Evolutionary conservation across 148 eudicot species (phyloP).

Genomic region (Fagopyrum esculentum): DNA sequence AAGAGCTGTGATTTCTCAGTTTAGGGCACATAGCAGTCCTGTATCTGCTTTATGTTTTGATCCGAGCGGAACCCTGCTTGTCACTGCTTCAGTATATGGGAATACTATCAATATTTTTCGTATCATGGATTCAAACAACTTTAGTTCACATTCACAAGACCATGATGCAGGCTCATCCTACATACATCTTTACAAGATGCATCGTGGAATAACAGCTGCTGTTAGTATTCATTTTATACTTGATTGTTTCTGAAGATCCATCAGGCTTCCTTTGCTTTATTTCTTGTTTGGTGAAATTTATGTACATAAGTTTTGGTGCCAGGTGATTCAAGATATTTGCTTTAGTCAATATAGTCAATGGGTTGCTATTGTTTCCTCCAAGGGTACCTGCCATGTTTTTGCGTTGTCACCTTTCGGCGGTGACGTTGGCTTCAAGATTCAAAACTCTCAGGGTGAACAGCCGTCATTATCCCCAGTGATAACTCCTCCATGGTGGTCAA

Average conservation of each 20-base stretch:
- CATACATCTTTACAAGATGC: conserved; percentile 89
- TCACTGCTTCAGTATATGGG: conserved; percentile 90
- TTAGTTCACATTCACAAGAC: conserved; percentile 56
- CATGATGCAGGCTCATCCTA: conserved; percentile 70
- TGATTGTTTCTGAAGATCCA: not conserved
- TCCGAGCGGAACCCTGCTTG: conserved; percentile 95
- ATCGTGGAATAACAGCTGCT: conserved; percentile 90
- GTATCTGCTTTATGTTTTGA: conserved; percentile 93
- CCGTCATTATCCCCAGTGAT: conserved; percentile 45
- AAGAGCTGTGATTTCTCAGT: conserved; percentile 75
- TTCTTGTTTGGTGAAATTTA: conserved; percentile 9
- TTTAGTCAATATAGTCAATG: conserved; percentile 94
- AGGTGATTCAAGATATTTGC: conserved; percentile 97
- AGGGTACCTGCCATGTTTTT: conserved; percentile 90
- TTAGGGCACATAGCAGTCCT: conserved; percentile 94
- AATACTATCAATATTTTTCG: conserved; percentile 87
- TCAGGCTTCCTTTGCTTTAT: not conserved
- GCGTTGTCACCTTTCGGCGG: conserved; percentile 88
- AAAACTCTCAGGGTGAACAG: conserved; percentile 46
- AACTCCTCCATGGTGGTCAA: conserved; percentile 84
- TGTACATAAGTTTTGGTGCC: conserved; percentile 15
- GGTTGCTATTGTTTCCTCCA: conserved; percentile 85
- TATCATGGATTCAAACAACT: conserved; percentile 60
- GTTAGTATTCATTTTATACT: conserved; percentile 34
- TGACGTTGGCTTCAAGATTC: conserved; percentile 64